Evolutionary conservation across 1,284 basidiomycete genomes (phyloP), one percentile per base, ranked within the genome.

Genomic region (Cryptococcus maquisensis): DNA sequence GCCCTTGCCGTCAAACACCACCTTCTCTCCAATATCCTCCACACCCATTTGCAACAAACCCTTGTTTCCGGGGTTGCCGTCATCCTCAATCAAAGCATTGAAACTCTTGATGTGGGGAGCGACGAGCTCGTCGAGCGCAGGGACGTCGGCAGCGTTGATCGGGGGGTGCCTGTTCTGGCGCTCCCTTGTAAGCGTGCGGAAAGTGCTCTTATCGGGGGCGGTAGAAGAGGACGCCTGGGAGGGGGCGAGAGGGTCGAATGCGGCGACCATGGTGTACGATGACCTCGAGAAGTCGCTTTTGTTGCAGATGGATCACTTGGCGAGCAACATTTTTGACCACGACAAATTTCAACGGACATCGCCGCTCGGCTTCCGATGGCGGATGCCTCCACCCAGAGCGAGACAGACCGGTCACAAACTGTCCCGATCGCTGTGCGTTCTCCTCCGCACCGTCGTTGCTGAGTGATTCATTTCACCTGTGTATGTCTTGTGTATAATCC

Each of bases 21-120:
- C 90, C 57, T 90, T 87, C 65, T 90, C 85, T 0, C 88, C 87
- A 46, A 98, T 87, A 60, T 97, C 90, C 63, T 86, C 82, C 7
- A 98, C 72, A 8, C 83, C 90, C 15, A 92, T 78, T 54, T 85
- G 85, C 12, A 99, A 76, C 12, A 98, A 75, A 0, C 96, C 96
- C 23, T 81, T 81, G 3, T 86, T 87, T 50, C 43, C 56, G 16
- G 32, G 35, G 7, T 90, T 85, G 9, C 84, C 84, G 61, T 89
- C 67, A 83, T 85, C 59, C 66, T 95, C 90, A 70, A 96, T 91
- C 32, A 99, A 82, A 12, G 92, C 87, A 74, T 98, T 96, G 81
- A 99, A 98, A 42, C 90, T 93, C 75, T 98, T 89, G 60, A 98
- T 84, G 72, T 97, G 94, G 10, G 96, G 96, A 28, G 84, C 81